Conservation (phyloP, 2,329 filamentous ascomycete genomes). For the Corniculantispora saksenae region DNA sequence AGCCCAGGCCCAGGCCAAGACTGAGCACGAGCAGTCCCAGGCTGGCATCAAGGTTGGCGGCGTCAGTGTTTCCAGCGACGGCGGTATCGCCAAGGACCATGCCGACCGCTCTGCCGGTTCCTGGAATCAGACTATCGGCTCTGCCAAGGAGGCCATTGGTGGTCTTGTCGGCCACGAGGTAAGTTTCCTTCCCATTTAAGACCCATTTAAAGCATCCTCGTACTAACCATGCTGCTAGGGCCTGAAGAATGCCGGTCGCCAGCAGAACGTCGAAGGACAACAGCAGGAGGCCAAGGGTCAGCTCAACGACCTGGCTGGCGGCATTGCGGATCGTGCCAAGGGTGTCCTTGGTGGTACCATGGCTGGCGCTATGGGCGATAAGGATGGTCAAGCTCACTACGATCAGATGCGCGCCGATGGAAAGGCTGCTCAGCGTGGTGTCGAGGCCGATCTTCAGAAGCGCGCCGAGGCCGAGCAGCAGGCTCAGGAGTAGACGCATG, state of each 20-base stretch:
- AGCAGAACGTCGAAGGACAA: constrained; percentile 81
- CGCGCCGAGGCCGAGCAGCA: constrained; percentile 53
- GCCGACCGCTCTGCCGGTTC: constrained; percentile 69
- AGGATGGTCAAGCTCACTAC: constrained; percentile 63
- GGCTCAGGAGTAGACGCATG: neutral
- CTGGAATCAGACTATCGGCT: constrained; percentile 89
- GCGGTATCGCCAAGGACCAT: constrained; percentile 71
- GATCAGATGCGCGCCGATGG: constrained; percentile 74
- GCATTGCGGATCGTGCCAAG: constrained; percentile 64
- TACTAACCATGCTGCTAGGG: constrained; percentile 38
- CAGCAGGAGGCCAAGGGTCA: constrained; percentile 82
- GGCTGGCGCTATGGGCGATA: constrained; percentile 73
- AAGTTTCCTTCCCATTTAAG: constrained; percentile 24
- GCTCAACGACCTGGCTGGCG: constrained; percentile 68
- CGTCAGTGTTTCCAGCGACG: constrained; percentile 67
- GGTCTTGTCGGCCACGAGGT: constrained; percentile 73
- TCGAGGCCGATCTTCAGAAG: constrained; percentile 79
- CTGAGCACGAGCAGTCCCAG: constrained; percentile 74
- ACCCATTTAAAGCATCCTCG: neutral
- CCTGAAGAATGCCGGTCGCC: constrained; percentile 70
- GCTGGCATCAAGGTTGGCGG: constrained; percentile 73
- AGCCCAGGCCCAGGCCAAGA: constrained; percentile 64
- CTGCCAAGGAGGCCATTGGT: constrained; percentile 79
- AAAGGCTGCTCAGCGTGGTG: constrained; percentile 81
- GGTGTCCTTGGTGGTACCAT: constrained; percentile 72